Percentiles rank a stretch among this genome's conserved stretches.
These are phyloP conservation scores for Aspergillus kassunensis DNA, from an alignment of 495 filamentous ascomycete species.

Conservation along the genomic window DNA sequence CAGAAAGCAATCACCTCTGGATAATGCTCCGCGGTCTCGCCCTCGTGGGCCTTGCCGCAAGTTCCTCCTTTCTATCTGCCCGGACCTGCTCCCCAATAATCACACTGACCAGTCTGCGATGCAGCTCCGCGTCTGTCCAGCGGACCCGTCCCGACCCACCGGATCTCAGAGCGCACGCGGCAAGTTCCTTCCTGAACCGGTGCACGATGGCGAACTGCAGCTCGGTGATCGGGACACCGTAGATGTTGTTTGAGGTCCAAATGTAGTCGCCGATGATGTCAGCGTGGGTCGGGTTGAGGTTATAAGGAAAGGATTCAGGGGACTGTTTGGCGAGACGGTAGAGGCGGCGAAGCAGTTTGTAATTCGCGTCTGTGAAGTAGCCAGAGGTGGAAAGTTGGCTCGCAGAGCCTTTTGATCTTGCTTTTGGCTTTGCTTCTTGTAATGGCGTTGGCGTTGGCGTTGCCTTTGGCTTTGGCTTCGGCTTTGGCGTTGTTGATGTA, in stretches of 20 bases:
- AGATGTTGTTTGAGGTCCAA: conserved; percentile 41
- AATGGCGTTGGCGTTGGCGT: too few relatives aligned
- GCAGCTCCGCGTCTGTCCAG: conserved; percentile 46
- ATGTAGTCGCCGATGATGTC: conserved; percentile 46
- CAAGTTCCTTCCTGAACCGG: conserved; percentile 41
- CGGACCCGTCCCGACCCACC: conserved; percentile 40
- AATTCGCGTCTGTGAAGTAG: conserved; percentile 46
- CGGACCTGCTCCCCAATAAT: conserved; percentile 48
- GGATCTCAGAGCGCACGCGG: conserved; percentile 32
- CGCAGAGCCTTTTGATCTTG: conserved; percentile 21
- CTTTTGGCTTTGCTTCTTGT: too few relatives aligned
- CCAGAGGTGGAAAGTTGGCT: conserved; percentile 38
- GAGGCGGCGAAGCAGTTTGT: conserved; percentile 36
- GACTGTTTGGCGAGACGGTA: conserved; percentile 38
- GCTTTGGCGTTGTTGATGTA: not conserved
- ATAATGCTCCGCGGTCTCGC: conserved; percentile 1
- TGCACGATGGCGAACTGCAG: conserved; percentile 45
- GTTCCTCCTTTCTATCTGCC: conserved; percentile 31
- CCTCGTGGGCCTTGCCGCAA: not conserved
- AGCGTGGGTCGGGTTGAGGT: conserved; percentile 32
- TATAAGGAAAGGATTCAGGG: conserved; percentile 39
- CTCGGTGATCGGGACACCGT: conserved; percentile 44
- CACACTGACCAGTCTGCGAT: conserved; percentile 43
- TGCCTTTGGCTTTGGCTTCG: too few relatives aligned
- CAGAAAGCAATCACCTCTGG: not conserved